Conservation (phyloP, 306 rosid species). For the Dryas alaskensis region DNA sequence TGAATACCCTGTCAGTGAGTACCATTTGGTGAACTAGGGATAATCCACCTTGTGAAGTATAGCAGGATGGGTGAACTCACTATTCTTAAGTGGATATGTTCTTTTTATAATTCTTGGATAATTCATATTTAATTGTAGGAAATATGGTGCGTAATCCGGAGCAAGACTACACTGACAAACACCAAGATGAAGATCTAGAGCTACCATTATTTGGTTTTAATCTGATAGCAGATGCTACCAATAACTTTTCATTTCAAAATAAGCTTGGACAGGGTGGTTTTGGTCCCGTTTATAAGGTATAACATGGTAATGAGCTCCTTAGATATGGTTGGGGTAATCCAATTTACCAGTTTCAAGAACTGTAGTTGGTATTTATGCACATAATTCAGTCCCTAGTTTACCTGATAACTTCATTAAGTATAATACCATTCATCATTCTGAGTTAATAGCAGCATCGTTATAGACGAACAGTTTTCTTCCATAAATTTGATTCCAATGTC, state of each 20-base stretch:
- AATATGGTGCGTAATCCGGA: slow-evolving; percentile 5
- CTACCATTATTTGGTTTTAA: slow-evolving; percentile 14
- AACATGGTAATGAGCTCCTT: not conserved
- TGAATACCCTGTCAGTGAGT: no score
- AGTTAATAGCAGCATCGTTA: no score
- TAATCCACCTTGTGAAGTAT: no score
- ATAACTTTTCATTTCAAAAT: slow-evolving; percentile 28
- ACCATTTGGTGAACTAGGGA: no score
- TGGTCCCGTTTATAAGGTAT: slow-evolving; percentile 34
- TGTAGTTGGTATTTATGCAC: not conserved
- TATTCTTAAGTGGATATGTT: not conserved
- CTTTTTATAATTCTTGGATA: not conserved
- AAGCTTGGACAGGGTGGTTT: slow-evolving; percentile 36
- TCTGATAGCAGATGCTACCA: slow-evolving; percentile 26
- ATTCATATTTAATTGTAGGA: slow-evolving; percentile 5
- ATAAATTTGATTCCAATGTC: not conserved
- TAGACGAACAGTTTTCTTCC: no score
- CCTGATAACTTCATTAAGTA: no score
- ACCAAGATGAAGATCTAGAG: slow-evolving; percentile 4
- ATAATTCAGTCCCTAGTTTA: no score
- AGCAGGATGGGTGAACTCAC: no score
- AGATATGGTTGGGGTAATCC: not conserved
- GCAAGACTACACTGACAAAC: slow-evolving; percentile 6
- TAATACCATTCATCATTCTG: no score
- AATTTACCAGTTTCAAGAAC: not conserved